These are phyloP conservation scores for Teratosphaeria zuluensis DNA, from an alignment of 2,329 filamentous ascomycete species.

Conservation along the genomic window DNA sequence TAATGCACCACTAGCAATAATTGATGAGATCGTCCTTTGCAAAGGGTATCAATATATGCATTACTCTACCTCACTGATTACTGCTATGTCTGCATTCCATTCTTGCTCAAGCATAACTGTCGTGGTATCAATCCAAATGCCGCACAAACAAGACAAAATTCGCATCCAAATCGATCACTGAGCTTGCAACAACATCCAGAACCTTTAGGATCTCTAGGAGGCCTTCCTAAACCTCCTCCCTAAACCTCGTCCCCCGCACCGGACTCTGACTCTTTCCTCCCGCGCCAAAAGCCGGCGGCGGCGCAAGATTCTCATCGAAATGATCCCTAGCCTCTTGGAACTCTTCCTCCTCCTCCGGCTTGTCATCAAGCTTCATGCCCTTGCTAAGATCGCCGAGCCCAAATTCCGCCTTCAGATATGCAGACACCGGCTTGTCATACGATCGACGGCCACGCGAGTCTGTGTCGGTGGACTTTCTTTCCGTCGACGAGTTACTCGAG, in stretches of 20 bases:
- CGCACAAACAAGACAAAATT: neutral
- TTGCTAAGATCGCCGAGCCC: conserved; percentile 11
- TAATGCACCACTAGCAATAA: no score
- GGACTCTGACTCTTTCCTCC: conserved; percentile 39
- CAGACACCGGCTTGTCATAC: neutral
- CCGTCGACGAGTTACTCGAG: conserved; percentile 20
- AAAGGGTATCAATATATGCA: neutral
- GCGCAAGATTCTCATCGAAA: conserved; percentile 39
- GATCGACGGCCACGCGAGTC: conserved; percentile 17
- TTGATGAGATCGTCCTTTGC: neutral
- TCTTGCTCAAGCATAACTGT: neutral
- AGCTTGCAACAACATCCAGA: neutral
- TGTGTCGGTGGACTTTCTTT: conserved; percentile 20
- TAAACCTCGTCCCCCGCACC: conserved; percentile 33
- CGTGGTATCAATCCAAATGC: neutral
- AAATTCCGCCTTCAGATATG: conserved; percentile 4
- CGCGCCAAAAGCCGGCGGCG: conserved; percentile 30
- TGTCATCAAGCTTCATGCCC: conserved; percentile 10
- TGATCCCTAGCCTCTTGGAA: conserved; percentile 45
- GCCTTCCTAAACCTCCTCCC: conserved; percentile 5
- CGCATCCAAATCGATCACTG: neutral
- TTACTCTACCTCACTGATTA: neutral
- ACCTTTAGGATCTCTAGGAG: neutral
- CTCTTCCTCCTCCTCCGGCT: conserved; percentile 7
- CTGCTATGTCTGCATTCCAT: neutral